Evolutionary conservation across 2,329 filamentous ascomycete species (phyloP).

Genomic region (Alternaria alternata): DNA sequence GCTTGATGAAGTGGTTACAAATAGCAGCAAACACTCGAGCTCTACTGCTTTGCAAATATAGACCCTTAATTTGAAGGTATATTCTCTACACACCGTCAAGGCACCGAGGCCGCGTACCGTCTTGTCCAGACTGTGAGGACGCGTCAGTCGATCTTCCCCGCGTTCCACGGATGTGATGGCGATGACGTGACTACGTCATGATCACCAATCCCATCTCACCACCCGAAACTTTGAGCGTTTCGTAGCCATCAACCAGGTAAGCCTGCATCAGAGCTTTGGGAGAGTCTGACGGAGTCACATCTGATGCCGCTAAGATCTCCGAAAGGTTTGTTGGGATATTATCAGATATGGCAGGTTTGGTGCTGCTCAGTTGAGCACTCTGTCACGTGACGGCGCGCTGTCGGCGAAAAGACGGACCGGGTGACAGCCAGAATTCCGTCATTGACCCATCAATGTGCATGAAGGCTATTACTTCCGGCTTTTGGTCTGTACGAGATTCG

Average conservation of each 20-base stretch:
- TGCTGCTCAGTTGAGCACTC: too few species aligned
- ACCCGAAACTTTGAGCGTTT: constrained; percentile 3
- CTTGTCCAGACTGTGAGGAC: constrained; percentile 22
- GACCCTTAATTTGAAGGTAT: background rate
- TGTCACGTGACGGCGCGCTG: constrained; percentile 7
- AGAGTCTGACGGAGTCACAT: too few species aligned
- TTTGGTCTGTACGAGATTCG: background rate
- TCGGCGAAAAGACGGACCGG: background rate
- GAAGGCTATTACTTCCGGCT: background rate
- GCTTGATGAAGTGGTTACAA: background rate
- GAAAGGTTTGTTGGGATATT: background rate
- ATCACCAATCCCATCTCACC: constrained; percentile 2
- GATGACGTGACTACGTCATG: constrained; percentile 9
- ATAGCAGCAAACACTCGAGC: background rate
- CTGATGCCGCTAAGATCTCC: background rate
- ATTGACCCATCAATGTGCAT: background rate
- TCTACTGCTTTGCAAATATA: background rate
- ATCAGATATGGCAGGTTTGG: background rate
- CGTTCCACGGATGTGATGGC: constrained; percentile 3
- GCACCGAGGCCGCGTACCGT: constrained; percentile 13
- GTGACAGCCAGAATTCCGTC: background rate
- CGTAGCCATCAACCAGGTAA: background rate
- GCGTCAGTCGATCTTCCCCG: constrained; percentile 22
- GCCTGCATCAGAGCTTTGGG: background rate
- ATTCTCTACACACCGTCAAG: background rate